Conservation (phyloP, 805 yeast genomes). For the Yarrowia sp. region DNA sequence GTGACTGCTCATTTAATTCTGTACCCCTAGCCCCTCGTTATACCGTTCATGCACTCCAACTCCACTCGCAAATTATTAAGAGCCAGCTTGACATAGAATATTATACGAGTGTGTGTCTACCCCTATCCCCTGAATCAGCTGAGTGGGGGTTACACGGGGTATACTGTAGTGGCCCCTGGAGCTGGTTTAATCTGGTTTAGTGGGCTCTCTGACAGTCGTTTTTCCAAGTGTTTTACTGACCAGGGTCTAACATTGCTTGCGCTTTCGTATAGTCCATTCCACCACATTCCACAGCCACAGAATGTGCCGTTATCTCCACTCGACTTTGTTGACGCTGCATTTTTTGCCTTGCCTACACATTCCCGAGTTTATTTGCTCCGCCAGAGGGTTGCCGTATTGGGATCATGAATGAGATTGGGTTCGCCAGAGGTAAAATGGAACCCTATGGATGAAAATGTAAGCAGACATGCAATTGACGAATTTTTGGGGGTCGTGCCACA, state of each 20-base stretch:
- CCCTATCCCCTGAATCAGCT: conserved; percentile 13
- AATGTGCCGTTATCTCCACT: conserved; percentile 23
- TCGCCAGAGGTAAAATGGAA: background rate
- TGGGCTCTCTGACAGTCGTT: too few relatives aligned
- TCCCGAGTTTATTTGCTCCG: conserved; percentile 9
- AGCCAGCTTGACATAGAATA: background rate
- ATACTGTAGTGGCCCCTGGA: too few relatives aligned
- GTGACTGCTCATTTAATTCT: too few relatives aligned
- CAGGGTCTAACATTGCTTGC: background rate
- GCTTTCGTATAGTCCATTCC: background rate
- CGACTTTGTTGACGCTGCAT: background rate
- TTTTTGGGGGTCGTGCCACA: too few relatives aligned
- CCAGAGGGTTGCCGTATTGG: background rate
- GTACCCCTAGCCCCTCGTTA: too few relatives aligned
- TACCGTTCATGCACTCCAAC: background rate
- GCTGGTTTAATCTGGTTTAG: too few relatives aligned
- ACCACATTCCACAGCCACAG: conserved; percentile 20
- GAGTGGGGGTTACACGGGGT: background rate
- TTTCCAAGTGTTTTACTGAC: too few relatives aligned
- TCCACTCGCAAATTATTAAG: background rate
- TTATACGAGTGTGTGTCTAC: background rate
- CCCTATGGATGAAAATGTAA: background rate
- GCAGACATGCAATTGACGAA: background rate
- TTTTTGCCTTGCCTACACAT: conserved; percentile 14
- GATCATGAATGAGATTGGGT: background rate